Percentiles rank a stretch among this genome's conserved stretches.
Evolutionary conservation across 345 rosid genomes (phyloP).

Genomic region (Adansonia digitata): DNA sequence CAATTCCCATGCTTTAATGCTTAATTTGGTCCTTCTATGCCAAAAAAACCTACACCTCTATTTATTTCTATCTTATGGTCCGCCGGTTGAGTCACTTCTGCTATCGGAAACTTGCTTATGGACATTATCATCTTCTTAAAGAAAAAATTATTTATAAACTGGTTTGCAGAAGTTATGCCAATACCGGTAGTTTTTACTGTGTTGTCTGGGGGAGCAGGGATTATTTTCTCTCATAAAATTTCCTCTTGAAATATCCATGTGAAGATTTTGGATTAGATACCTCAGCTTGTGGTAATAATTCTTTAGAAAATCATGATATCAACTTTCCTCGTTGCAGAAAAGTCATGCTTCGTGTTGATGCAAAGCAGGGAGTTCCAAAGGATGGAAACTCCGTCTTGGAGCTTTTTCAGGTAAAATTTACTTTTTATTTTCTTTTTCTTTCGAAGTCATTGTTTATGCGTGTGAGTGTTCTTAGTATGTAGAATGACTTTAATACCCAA

Average conservation of each 20-base stretch:
- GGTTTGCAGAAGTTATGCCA: background rate
- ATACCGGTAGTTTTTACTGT: background rate
- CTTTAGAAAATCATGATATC: conserved; percentile 16
- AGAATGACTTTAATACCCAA: background rate
- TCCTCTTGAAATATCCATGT: background rate
- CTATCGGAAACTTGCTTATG: background rate
- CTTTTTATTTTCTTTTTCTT: background rate
- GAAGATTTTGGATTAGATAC: background rate
- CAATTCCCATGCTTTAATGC: background rate
- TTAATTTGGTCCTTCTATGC: background rate
- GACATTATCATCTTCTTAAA: background rate
- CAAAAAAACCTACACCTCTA: background rate
- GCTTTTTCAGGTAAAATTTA: conserved; percentile 65
- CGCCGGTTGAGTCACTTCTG: background rate
- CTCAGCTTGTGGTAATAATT: background rate
- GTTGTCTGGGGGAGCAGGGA: background rate
- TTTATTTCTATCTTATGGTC: background rate
- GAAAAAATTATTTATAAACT: background rate
- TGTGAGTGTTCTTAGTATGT: background rate
- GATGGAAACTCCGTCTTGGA: conserved; percentile 86
- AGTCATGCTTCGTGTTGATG: conserved; percentile 86
- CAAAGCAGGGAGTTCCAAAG: conserved; percentile 89
- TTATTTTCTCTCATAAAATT: background rate
- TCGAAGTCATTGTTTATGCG: background rate
- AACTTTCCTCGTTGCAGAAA: conserved; percentile 48